Evolutionary conservation across 495 filamentous ascomycete species (phyloP), one percentile per base, ranked within the genome.

Genomic region (Penicillium cosmopolitanum): DNA sequence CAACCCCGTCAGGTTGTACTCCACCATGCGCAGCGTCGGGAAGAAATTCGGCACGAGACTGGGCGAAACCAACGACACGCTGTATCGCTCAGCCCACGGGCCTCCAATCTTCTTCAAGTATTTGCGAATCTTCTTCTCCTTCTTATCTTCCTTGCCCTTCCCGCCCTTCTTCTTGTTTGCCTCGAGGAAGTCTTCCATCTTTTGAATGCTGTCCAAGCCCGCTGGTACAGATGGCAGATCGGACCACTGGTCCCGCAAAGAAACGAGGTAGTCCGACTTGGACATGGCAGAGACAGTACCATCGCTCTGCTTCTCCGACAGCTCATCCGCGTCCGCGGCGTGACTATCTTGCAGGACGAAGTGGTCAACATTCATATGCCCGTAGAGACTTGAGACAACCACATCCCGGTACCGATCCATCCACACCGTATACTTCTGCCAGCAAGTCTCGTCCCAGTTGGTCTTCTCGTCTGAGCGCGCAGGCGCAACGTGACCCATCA

Each of bases 291-390:
- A 81, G 5, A 96, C 69, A 1, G 78, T 33, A 10, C 55, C 58
- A 28, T 67, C 61, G 35, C 34, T 19, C 19, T 53, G 38, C 6
- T 61, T 21, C 28, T 63, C 55, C 21, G 42, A 43, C 15, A 60
- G 38, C 1, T 51, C 56, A 7, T 64, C 65, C 25, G 83, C 78
- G 44, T 92, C 77, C 46, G 98, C 80, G 13, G 96, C 82, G 11
- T 89, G 76, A 58, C 84, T 89, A 75, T 97, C 95, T 66, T 97
- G 93, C 9, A 99, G 74, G 66, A 98, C 84, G 75, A 98, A 99
- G 69, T 99, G 95, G 66, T 99, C 95, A 60, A 97, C 89, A 68
- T 99, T 99, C 93, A 99, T 98, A 69, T 99, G 95, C 2, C 94
- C 95, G 63, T 90, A 99, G 15, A 95, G 56, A 15, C 85, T 85